phyloP scores from a whole-genome alignment of 495 filamentous ascomycete species.

The Aspergillus heteromorphus region DNA sequence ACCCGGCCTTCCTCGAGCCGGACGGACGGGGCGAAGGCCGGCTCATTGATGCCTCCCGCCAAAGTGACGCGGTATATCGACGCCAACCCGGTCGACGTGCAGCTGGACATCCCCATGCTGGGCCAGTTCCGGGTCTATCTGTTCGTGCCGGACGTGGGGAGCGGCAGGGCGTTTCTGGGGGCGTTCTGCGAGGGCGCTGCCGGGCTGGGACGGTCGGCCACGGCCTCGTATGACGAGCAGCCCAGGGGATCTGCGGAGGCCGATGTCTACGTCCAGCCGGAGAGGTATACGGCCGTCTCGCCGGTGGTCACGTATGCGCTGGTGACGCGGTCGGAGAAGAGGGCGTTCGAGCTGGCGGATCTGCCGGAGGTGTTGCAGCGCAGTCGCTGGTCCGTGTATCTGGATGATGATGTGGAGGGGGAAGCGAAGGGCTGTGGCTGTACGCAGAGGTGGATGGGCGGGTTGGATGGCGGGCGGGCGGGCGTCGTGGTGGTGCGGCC shows the following conservation, averaged over 20 bases:
- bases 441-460: slow-evolving; percentile 60
- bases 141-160: slow-evolving; percentile 50
- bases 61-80: slow-evolving; percentile 64
- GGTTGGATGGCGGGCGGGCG: slow-evolving; percentile 43
- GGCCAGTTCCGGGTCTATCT: slow-evolving; percentile 67
- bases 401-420: slow-evolving; percentile 52
- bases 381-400: slow-evolving; percentile 64
- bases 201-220: slow-evolving; percentile 44
- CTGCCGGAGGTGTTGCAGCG: slow-evolving; percentile 51
- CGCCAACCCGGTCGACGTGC: slow-evolving; percentile 64
- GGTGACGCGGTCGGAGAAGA: slow-evolving; percentile 50
- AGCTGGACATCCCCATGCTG: slow-evolving; percentile 65
- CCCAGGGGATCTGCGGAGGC: slow-evolving; percentile 41
- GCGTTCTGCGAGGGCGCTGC: slow-evolving; percentile 43
- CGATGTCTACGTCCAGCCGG: slow-evolving; percentile 54
- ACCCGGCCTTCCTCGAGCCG: slow-evolving; percentile 34
- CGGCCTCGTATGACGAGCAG: slow-evolving; percentile 48
- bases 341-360: slow-evolving; percentile 55
- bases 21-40: slow-evolving; percentile 37
- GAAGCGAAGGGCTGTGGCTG: too few relatives aligned
- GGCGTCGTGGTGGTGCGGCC: slow-evolving; percentile 58
- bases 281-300: slow-evolving; percentile 56
- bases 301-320: slow-evolving; percentile 55
- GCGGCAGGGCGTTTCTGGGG: slow-evolving; percentile 48
- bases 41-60: slow-evolving; percentile 55